Evolutionary conservation across 306 rosid species (phyloP).

Genomic region (Gynostemma pentaphyllum): DNA sequence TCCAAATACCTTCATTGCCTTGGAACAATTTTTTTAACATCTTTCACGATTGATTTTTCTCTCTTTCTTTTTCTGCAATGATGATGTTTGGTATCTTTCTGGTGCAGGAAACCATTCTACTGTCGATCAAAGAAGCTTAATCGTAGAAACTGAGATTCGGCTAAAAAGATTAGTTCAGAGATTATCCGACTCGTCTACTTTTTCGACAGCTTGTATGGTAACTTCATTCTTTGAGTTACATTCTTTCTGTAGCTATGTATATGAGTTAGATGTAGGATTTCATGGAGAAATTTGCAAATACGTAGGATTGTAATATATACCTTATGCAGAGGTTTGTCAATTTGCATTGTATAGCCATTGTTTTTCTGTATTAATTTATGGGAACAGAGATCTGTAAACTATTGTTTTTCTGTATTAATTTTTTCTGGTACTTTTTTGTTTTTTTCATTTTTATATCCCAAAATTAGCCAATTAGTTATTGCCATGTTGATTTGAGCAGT

Average conservation of each 20-base stretch:
- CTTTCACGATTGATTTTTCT: too few relatives aligned
- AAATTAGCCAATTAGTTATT: too few relatives aligned
- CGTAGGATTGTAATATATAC: not conserved
- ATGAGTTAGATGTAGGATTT: not conserved
- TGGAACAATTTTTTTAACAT: not conserved
- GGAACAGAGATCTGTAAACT: not conserved
- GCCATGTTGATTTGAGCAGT: not conserved
- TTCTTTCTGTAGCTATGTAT: constrained; percentile 8
- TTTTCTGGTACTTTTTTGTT: not conserved
- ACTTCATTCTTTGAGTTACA: constrained; percentile 5
- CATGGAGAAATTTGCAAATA: not conserved
- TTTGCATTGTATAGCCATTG: constrained; percentile 6
- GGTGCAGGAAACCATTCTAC: not conserved
- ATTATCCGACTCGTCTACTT: not conserved
- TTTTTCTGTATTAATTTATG: not conserved
- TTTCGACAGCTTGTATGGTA: not conserved
- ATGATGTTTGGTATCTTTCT: not conserved
- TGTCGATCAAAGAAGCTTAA: not conserved
- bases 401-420: not conserved
- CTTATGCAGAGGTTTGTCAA: not conserved
- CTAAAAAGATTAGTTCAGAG: not conserved
- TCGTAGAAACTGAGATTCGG: not conserved
- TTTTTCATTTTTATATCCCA: not conserved
- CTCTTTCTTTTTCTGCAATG: not conserved
- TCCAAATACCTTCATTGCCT: not conserved